These are phyloP conservation scores for Aspergillus fumigatiaffinis DNA, from an alignment of 2,329 filamentous ascomycete species.

Conservation along the genomic window DNA sequence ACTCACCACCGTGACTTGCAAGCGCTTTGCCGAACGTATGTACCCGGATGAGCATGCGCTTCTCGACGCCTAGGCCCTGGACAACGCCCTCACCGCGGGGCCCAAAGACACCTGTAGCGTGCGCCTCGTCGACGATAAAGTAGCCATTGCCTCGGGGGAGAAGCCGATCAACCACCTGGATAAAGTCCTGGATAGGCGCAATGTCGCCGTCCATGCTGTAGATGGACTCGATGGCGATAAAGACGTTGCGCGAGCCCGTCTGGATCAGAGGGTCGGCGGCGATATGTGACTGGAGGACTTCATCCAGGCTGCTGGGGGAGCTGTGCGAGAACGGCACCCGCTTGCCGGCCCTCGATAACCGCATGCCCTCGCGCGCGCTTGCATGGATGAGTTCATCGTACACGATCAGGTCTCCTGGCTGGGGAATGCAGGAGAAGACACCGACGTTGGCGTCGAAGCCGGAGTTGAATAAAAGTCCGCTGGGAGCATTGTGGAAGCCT, in stretches of 20 bases:
- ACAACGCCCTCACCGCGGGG: slow-evolving; percentile 49
- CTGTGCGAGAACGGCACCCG: slow-evolving; percentile 49
- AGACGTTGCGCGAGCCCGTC: slow-evolving; percentile 51
- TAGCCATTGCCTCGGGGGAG: slow-evolving; percentile 56
- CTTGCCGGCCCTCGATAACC: slow-evolving; percentile 53
- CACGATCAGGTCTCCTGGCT: slow-evolving; percentile 59
- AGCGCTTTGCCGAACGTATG: slow-evolving; percentile 55
- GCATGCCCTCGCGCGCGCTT: slow-evolving; percentile 74
- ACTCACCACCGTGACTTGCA: slow-evolving; percentile 62
- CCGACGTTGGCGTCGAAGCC: slow-evolving; percentile 66
- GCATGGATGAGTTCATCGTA: slow-evolving; percentile 76
- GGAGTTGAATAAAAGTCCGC: slow-evolving; percentile 60
- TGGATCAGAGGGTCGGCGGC: slow-evolving; percentile 30
- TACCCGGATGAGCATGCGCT: slow-evolving; percentile 47
- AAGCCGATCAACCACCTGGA: slow-evolving; percentile 52
- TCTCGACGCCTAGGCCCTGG: slow-evolving; percentile 47
- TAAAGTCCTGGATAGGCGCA: slow-evolving; percentile 59
- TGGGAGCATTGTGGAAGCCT: slow-evolving; percentile 55
- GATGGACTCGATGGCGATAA: slow-evolving; percentile 65
- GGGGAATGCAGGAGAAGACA: slow-evolving; percentile 58
- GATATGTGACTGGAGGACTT: slow-evolving; percentile 31
- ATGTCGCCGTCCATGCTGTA: slow-evolving; percentile 85
- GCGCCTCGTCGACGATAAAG: slow-evolving; percentile 56
- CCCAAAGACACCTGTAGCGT: slow-evolving; percentile 51
- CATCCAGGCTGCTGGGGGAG: slow-evolving; percentile 33